Conservation (phyloP, 495 filamentous ascomycete genomes). For the Haplographium delicatum region DNA sequence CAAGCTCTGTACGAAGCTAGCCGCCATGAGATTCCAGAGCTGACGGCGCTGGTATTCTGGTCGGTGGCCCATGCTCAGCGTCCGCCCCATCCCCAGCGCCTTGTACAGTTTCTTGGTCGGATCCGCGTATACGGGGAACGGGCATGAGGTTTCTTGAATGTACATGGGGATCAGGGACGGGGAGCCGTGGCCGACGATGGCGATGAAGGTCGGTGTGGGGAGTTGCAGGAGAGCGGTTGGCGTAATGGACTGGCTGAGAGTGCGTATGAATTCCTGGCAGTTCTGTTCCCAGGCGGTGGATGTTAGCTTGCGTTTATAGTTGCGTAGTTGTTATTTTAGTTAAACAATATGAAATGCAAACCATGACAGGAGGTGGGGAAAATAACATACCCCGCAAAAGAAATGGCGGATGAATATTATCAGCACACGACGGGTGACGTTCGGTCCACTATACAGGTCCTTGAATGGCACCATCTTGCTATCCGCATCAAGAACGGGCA, state of each 20-base stretch:
- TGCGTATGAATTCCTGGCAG: constrained; percentile 68
- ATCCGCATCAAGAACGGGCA: constrained; percentile 58
- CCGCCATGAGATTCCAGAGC: constrained; percentile 38
- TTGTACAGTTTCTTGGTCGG: constrained; percentile 64
- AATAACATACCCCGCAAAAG: constrained; percentile 71
- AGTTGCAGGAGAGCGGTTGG: constrained; percentile 51
- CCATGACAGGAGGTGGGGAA: too few relatives aligned
- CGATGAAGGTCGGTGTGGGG: constrained; percentile 56
- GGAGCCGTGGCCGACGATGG: constrained; percentile 75
- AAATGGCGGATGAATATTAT: constrained; percentile 86
- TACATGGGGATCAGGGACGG: constrained; percentile 69
- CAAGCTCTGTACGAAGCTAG: constrained; percentile 52
- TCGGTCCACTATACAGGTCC: constrained; percentile 57
- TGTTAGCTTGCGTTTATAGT: too few relatives aligned
- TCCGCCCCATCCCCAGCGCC: constrained; percentile 64
- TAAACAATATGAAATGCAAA: too few relatives aligned
- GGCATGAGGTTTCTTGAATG: constrained; percentile 53
- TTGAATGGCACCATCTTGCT: constrained; percentile 61
- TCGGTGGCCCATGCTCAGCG: constrained; percentile 51
- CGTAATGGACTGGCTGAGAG: constrained; percentile 54
- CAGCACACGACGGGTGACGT: constrained; percentile 52
- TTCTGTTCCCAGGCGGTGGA: too few relatives aligned
- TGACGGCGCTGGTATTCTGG: constrained; percentile 63
- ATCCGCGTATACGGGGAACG: constrained; percentile 80
- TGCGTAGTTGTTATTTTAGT: too few relatives aligned